Percentiles rank a stretch among this genome's conserved stretches.
Conservation (phyloP, 1,284 basidiomycete species). For the Irpex sp. region DNA sequence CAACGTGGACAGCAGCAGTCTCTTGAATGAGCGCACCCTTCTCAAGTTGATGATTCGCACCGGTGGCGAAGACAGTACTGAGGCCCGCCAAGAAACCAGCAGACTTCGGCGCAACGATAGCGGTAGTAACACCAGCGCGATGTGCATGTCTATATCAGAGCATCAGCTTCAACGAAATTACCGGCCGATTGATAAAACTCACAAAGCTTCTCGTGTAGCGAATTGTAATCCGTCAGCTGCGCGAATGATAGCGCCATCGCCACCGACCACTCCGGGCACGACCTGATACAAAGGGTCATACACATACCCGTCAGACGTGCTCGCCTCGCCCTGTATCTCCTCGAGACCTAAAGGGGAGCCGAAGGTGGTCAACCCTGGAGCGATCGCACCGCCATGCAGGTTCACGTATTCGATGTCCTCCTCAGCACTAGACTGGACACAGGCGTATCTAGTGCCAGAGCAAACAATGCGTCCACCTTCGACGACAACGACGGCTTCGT, state of each 20-base stretch:
- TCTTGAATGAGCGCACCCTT: conserved; percentile 65
- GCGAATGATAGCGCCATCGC: conserved; percentile 48
- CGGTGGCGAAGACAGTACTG: conserved; percentile 64
- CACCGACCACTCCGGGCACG: conserved; percentile 48
- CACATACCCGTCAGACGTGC: conserved; percentile 42
- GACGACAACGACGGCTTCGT: conserved; percentile 32
- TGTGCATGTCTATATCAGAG: conserved; percentile 30
- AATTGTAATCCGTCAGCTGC: conserved; percentile 78
- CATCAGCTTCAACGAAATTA: not conserved
- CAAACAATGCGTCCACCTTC: conserved; percentile 41
- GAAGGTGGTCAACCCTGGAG: conserved; percentile 33
- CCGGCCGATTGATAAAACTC: conserved; percentile 26
- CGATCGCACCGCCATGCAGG: conserved; percentile 40
- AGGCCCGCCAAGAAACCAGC: conserved; percentile 46
- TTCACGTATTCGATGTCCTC: conserved; percentile 28
- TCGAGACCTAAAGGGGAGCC: conserved; percentile 33
- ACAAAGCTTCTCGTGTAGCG: conserved; percentile 71
- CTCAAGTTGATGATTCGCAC: conserved; percentile 59
- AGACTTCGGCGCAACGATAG: conserved; percentile 44
- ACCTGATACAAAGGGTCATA: conserved; percentile 45
- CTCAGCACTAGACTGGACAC: conserved; percentile 27
- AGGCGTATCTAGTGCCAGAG: conserved; percentile 28
- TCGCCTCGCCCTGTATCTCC: conserved; percentile 38
- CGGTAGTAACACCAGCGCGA: conserved; percentile 32
- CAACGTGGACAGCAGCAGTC: conserved; percentile 67